Percentiles rank a stretch among this genome's conserved stretches.
phyloP scores from a whole-genome alignment of 2,329 filamentous ascomycete genomes.

The Verticillium nonalfalfae region DNA sequence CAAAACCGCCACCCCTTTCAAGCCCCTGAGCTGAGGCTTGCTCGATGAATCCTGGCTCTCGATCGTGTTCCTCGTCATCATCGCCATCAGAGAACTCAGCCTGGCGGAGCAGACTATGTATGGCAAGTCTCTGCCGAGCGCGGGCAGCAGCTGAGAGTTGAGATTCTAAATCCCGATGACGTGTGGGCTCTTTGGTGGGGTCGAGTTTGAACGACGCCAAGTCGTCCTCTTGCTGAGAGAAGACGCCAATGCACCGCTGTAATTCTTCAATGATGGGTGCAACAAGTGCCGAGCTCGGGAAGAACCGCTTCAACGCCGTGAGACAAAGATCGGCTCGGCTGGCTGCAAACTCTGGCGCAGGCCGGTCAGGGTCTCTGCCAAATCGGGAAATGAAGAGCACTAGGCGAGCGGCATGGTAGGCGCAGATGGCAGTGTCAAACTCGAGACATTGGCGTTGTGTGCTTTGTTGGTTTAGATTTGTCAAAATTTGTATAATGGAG shows the following conservation, averaged over 20 bases:
- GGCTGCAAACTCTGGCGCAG: conserved; percentile 15
- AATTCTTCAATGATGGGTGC: conserved; percentile 20
- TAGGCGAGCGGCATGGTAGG: conserved; percentile 31
- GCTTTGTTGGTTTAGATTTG: conserved; percentile 18
- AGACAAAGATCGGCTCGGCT: conserved; percentile 19
- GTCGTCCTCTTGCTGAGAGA: conserved; percentile 6
- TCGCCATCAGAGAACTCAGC: conserved; percentile 17
- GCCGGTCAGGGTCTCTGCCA: conserved; percentile 4
- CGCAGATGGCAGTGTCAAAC: conserved; percentile 34
- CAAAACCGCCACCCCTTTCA: background rate
- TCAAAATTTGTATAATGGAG: conserved; percentile 26
- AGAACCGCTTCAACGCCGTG: conserved; percentile 17
- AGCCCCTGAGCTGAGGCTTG: background rate
- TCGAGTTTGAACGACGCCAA: background rate
- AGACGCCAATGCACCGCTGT: conserved; percentile 12
- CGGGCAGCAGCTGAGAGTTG: conserved; percentile 14
- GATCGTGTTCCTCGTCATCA: conserved; percentile 14
- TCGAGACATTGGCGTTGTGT: conserved; percentile 23
- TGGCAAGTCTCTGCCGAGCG: conserved; percentile 15
- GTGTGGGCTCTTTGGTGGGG: background rate
- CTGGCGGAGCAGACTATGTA: conserved; percentile 20
- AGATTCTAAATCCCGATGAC: conserved; percentile 3
- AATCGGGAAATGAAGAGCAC: conserved; percentile 20
- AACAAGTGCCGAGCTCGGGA: conserved; percentile 15
- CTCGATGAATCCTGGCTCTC: background rate